These are phyloP conservation scores for Paramecium octaurelia DNA, from an alignment of 73 alveolate genomes.

Conservation along the genomic window DNA sequence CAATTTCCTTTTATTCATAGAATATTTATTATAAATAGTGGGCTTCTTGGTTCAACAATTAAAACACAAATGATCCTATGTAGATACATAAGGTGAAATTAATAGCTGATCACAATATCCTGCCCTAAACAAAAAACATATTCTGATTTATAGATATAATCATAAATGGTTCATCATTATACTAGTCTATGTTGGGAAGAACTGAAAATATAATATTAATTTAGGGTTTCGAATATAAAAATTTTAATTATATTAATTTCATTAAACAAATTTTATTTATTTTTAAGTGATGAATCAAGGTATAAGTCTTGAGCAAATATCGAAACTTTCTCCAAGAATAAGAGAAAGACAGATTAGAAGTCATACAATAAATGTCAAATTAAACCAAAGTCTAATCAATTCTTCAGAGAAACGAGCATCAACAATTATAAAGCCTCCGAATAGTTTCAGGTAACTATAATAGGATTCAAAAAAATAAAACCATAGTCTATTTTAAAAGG, in stretches of 20 bases:
- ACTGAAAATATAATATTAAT: too few species aligned
- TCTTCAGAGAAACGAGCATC: neutral
- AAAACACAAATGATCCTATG: too few species aligned
- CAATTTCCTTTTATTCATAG: too few species aligned
- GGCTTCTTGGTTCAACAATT: too few species aligned
- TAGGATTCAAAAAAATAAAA: neutral
- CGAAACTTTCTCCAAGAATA: neutral
- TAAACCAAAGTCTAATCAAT: neutral
- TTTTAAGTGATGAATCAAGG: neutral
- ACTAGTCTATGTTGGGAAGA: too few species aligned
- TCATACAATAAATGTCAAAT: neutral
- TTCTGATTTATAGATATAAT: too few species aligned
- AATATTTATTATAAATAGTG: too few species aligned
- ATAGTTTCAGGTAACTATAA: neutral
- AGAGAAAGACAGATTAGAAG: neutral
- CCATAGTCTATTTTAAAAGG: neutral
- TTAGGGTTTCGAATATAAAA: too few species aligned
- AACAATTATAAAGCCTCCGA: neutral
- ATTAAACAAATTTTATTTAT: neutral
- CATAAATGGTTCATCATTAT: neutral
- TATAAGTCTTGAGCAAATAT: neutral
- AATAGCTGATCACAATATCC: too few species aligned
- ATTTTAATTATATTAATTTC: neutral
- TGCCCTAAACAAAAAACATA: too few species aligned
- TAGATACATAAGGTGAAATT: too few species aligned